These are phyloP conservation scores for Penstemon newberryi DNA, from an alignment of 257 asterid species.

Conservation along the genomic window DNA sequence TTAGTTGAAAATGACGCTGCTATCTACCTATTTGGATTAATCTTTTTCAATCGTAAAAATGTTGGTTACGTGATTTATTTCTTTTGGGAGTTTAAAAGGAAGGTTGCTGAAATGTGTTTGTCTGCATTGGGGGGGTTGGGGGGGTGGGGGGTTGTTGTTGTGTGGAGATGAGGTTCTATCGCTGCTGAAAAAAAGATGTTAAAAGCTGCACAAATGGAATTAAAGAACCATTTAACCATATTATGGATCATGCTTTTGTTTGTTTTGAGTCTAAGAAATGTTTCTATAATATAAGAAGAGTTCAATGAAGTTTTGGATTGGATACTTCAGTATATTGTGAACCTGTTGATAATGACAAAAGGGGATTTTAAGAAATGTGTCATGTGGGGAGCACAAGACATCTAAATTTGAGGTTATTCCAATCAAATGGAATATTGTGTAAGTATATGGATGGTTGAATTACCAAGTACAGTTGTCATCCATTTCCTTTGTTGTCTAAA, in stretches of 20 bases:
- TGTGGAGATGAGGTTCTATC: not conserved
- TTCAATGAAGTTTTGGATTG: not conserved
- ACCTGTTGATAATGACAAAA: not conserved
- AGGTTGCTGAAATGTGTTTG: too few species aligned
- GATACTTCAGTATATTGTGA: not conserved
- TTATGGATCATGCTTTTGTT: not conserved
- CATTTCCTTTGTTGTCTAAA: not conserved
- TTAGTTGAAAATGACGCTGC: constrained; percentile 8
- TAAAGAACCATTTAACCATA: not conserved
- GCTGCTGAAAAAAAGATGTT: not conserved
- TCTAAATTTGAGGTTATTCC: not conserved
- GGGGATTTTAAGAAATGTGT: not conserved
- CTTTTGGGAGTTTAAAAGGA: constrained; percentile 3
- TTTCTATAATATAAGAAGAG: not conserved
- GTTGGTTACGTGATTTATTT: not conserved
- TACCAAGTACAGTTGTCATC: not conserved
- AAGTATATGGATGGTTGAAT: not conserved
- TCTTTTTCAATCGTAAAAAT: not conserved
- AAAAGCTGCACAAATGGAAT: not conserved
- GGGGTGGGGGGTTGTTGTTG: too few species aligned
- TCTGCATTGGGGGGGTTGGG: too few species aligned
- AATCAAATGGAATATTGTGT: too few species aligned
- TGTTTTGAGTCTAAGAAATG: not conserved
- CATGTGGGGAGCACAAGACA: not conserved
- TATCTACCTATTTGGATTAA: not conserved